Evolutionary conservation across 1,284 basidiomycete species (phyloP).

Genomic region (Trametes pubescens): DNA sequence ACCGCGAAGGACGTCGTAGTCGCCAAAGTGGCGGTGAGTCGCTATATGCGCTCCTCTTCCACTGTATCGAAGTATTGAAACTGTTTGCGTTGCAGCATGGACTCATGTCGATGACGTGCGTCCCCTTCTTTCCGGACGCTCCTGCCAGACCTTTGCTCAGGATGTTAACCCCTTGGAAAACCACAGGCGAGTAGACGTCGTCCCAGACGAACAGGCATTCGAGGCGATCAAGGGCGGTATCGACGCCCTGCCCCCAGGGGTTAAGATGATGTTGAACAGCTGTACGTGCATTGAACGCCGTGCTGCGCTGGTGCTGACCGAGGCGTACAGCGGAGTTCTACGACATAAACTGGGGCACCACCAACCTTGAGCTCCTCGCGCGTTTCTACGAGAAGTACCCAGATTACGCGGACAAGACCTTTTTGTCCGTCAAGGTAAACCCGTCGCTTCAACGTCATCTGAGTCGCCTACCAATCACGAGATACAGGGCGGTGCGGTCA

Average conservation of each 20-base stretch:
- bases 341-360: constrained; percentile 43
- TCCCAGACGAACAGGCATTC: constrained; percentile 61
- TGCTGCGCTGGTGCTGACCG: background rate
- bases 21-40: constrained; percentile 21
- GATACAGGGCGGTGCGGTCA: constrained; percentile 29
- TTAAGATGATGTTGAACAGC: constrained; percentile 54
- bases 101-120: constrained; percentile 58
- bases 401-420: constrained; percentile 57
- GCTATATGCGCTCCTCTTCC: too few species aligned
- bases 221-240: constrained; percentile 65
- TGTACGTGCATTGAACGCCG: constrained; percentile 39
- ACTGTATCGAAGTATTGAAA: background rate
- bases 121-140: background rate
- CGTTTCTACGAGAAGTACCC: constrained; percentile 61
- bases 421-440: constrained; percentile 53
- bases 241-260: constrained; percentile 52
- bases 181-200: background rate
- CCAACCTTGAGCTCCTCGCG: constrained; percentile 52
- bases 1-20: constrained; percentile 20
- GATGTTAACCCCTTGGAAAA: background rate
- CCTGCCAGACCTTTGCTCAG: background rate
- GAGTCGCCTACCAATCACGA: constrained; percentile 45
- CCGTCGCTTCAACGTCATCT: too few species aligned
- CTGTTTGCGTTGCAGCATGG: constrained; percentile 45
- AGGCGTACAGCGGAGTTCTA: constrained; percentile 51